These are phyloP conservation scores for Sclerotinia borealis DNA, from an alignment of 2,329 filamentous ascomycete species.

Conservation along the genomic window DNA sequence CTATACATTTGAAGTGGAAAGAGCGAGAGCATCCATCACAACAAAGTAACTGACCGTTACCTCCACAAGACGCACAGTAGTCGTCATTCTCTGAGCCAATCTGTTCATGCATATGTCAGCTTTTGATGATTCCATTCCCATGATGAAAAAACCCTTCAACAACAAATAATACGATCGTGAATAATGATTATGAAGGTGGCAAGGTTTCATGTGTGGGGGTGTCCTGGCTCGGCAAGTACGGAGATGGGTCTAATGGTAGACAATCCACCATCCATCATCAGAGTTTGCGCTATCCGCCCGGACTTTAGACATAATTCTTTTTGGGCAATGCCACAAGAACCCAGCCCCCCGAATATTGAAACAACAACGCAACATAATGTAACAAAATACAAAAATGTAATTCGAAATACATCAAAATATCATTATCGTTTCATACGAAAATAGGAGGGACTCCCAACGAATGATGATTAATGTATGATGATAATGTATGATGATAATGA, in stretches of 20 bases:
- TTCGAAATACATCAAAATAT: not conserved
- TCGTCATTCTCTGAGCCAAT: constrained; percentile 74
- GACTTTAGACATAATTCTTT: constrained; percentile 25
- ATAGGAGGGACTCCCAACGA: not conserved
- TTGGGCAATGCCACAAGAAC: constrained; percentile 11
- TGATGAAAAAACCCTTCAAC: constrained; percentile 4
- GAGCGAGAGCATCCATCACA: constrained; percentile 89
- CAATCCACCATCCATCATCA: constrained; percentile 14
- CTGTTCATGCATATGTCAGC: constrained; percentile 25
- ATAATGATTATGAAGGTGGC: constrained; percentile 21
- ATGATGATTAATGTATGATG: not conserved
- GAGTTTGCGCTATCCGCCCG: constrained; percentile 25
- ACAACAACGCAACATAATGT: constrained; percentile 13
- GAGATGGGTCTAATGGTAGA: constrained; percentile 19
- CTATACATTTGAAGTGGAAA: constrained; percentile 84
- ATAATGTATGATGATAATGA: not conserved
- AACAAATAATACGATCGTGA: constrained; percentile 16
- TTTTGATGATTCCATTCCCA: constrained; percentile 1
- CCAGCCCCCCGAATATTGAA: constrained; percentile 13
- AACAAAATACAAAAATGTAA: constrained; percentile 8
- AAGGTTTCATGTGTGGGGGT: constrained; percentile 22
- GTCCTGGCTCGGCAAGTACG: constrained; percentile 28
- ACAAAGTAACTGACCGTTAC: constrained; percentile 79
- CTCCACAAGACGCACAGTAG: constrained; percentile 79
- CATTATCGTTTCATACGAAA: not conserved